Evolutionary conservation across 2,329 filamentous ascomycete genomes (phyloP).

Genomic region (Trichocomaceae sp.): DNA sequence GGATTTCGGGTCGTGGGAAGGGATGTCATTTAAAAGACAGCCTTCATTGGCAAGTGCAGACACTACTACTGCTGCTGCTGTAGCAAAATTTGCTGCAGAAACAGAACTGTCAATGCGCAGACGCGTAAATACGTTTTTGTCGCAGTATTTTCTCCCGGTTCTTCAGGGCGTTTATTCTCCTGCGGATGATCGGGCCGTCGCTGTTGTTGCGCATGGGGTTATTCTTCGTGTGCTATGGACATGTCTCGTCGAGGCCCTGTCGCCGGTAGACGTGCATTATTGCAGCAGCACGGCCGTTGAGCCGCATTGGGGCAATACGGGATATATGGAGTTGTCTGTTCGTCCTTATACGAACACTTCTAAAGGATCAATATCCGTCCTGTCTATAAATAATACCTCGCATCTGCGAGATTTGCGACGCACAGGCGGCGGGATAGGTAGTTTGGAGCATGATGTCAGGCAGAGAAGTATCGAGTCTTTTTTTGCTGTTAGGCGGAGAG

Average conservation of each 20-base stretch:
- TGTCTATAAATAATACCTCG: slow-evolving; percentile 60
- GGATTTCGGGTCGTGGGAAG: slow-evolving; percentile 37
- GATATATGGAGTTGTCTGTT: slow-evolving; percentile 50
- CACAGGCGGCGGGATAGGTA: slow-evolving; percentile 76
- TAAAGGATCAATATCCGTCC: slow-evolving; percentile 48
- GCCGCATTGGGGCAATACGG: slow-evolving; percentile 61
- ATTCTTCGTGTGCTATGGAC: slow-evolving; percentile 65
- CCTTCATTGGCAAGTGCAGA: too few species aligned
- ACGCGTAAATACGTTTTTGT: slow-evolving; percentile 61
- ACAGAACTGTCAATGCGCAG: slow-evolving; percentile 58
- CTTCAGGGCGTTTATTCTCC: slow-evolving; percentile 11
- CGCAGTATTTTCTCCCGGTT: slow-evolving; percentile 55
- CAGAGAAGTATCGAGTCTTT: slow-evolving; percentile 73
- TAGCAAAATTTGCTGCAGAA: slow-evolving; percentile 48
- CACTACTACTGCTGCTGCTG: too few species aligned
- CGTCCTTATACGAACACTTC: slow-evolving; percentile 15
- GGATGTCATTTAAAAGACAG: slow-evolving; percentile 22
- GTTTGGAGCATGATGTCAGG: slow-evolving; percentile 63
- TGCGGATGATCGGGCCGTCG: slow-evolving; percentile 39
- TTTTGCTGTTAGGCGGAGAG: slow-evolving; percentile 43
- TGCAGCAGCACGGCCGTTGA: slow-evolving; percentile 33
- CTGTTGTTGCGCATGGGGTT: slow-evolving; percentile 76
- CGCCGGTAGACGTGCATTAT: slow-evolving; percentile 35
- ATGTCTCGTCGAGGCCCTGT: slow-evolving; percentile 53
- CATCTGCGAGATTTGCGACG: slow-evolving; percentile 71